Evolutionary conservation across 768 basidiomycete genomes (phyloP).

Genomic region (Podaxis rugospora): DNA sequence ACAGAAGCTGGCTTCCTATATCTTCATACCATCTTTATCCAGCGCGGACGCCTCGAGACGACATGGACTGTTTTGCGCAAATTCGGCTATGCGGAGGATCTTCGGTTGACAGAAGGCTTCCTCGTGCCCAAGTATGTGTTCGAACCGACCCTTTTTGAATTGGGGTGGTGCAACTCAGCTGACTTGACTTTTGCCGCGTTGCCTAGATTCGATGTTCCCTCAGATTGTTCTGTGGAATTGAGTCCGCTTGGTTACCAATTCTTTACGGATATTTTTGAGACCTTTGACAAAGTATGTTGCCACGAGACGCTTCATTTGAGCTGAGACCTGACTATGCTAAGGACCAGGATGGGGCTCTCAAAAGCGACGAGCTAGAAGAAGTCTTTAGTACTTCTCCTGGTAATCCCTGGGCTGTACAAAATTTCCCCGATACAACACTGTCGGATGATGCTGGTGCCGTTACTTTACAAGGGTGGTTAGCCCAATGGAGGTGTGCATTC

Average conservation of each 20-base stretch:
- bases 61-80: constrained; percentile 96
- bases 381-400: constrained; percentile 94
- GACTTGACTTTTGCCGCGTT: not conserved
- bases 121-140: constrained; percentile 77
- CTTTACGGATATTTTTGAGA: constrained; percentile 94
- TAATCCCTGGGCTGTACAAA: constrained; percentile 92
- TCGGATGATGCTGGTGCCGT: constrained; percentile 85
- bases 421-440: constrained; percentile 87
- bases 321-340: constrained; percentile 22
- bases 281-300: constrained; percentile 76
- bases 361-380: constrained; percentile 75
- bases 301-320: not conserved
- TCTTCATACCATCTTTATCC: constrained; percentile 95
- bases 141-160: constrained; percentile 10
- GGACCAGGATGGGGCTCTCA: constrained; percentile 96
- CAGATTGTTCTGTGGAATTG: constrained; percentile 93
- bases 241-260: constrained; percentile 95
- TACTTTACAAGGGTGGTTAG: constrained; percentile 96
- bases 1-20: constrained; percentile 93
- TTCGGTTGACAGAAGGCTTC: constrained; percentile 85
- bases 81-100: constrained; percentile 95
- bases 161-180: not conserved
- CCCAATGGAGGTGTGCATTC: constrained; percentile 85
- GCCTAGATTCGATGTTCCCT: constrained; percentile 86
- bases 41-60: constrained; percentile 90